Percentiles rank a stretch among this genome's conserved stretches.
These are phyloP conservation scores for Aspergillus haitiensis DNA, from an alignment of 495 filamentous ascomycete species.

Conservation along the genomic window DNA sequence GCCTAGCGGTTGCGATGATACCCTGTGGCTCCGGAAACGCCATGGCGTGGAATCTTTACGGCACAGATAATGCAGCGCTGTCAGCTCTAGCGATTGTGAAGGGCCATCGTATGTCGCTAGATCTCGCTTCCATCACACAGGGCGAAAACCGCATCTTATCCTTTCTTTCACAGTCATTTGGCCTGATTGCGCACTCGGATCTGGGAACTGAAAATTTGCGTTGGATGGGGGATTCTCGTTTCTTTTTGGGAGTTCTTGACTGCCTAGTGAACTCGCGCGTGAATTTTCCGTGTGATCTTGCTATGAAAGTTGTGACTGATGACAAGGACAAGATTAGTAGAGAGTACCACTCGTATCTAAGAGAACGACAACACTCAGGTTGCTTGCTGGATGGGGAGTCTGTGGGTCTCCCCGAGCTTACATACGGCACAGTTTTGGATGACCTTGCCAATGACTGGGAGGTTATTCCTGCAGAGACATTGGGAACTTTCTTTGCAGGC, in stretches of 20 bases:
- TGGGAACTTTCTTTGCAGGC: conserved; percentile 82
- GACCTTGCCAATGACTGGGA: conserved; percentile 29
- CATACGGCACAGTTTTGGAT: conserved; percentile 55
- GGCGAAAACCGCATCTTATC: conserved; percentile 68
- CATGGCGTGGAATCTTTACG: conserved; percentile 86
- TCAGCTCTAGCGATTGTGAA: conserved; percentile 84
- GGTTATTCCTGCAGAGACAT: conserved; percentile 47
- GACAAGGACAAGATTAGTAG: conserved; percentile 73
- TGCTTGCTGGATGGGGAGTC: conserved; percentile 15
- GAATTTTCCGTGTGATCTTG: conserved; percentile 84
- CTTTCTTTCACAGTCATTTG: conserved; percentile 88
- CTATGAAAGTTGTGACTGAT: conserved; percentile 73
- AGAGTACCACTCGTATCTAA: conserved; percentile 55
- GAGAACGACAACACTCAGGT: conserved; percentile 17
- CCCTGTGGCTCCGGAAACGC: conserved; percentile 94
- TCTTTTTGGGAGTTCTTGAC: conserved; percentile 77
- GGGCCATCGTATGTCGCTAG: conserved; percentile 74
- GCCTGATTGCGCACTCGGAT: conserved; percentile 86
- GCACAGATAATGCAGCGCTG: conserved; percentile 71
- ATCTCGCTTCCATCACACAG: conserved; percentile 86
- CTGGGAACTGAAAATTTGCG: conserved; percentile 85
- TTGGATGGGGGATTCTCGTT: conserved; percentile 86
- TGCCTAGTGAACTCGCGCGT: conserved; percentile 65
- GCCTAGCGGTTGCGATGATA: conserved; percentile 78
- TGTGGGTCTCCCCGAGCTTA: conserved; percentile 66